A percentile compares a stretch with the other conserved stretches of the same genome.
These are phyloP conservation scores for Neospermospora avenae DNA, from an alignment of 2,329 filamentous ascomycete genomes.

Conservation along the genomic window DNA sequence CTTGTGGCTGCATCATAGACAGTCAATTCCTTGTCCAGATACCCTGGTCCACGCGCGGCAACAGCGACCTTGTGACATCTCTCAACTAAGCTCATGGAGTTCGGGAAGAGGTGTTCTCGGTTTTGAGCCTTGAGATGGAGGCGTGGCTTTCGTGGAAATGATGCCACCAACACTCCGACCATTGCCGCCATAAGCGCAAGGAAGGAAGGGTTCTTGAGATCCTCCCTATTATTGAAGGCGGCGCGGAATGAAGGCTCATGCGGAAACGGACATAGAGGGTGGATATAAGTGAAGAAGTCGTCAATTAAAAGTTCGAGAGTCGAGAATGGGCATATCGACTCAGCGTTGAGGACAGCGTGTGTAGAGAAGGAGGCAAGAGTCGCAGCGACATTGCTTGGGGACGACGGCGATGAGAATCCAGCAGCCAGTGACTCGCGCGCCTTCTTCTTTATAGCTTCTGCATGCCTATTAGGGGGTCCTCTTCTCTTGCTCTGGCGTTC, in stretches of 20 bases:
- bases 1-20: slow-evolving; percentile 67
- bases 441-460: slow-evolving; percentile 63
- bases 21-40: slow-evolving; percentile 52
- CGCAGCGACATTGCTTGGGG: slow-evolving; percentile 33
- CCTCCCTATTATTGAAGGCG: slow-evolving; percentile 63
- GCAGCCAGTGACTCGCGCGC: slow-evolving; percentile 34
- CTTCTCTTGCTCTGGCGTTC: slow-evolving; percentile 59
- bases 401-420: slow-evolving; percentile 31
- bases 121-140: slow-evolving; percentile 66
- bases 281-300: slow-evolving; percentile 81
- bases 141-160: slow-evolving; percentile 69
- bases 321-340: slow-evolving; percentile 67
- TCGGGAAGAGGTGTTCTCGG: slow-evolving; percentile 62
- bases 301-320: slow-evolving; percentile 69
- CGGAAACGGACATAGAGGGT: slow-evolving; percentile 73
- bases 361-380: slow-evolving; percentile 34
- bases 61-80: slow-evolving; percentile 68
- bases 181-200: slow-evolving; percentile 70
- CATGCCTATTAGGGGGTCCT: slow-evolving; percentile 64
- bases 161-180: slow-evolving; percentile 70
- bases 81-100: slow-evolving; percentile 66
- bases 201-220: slow-evolving; percentile 63
- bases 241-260: slow-evolving; percentile 75
- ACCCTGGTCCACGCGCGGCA: slow-evolving; percentile 59
- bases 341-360: slow-evolving; percentile 51